Base-by-base conservation (phyloP, 1,139 yeast species). In the Candida tetrigidarum region DNA sequence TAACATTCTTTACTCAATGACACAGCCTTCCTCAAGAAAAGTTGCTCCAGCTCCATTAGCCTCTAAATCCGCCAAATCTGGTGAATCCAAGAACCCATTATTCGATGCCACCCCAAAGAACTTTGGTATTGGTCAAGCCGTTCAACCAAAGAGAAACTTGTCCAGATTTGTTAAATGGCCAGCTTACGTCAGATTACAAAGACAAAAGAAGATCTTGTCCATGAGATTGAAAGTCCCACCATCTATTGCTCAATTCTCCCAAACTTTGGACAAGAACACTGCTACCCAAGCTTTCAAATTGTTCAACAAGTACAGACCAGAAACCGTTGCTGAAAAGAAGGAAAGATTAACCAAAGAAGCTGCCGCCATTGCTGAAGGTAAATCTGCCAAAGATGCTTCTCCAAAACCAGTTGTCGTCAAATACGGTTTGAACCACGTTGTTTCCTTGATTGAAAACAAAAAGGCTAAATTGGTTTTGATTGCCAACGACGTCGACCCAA, bases 221-320 rank as follows among this genome's bases (percentile, higher is more conserved):
- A 74, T 91, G 75, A 91, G 99, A 85, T 84, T 92, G 71, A 92
- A 92, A 86, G 98, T 92, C 68, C 99, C 99, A 60, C 99, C 99
- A 67, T 87, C 98, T 58, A 85, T 92, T 69, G 82, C 98, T 59
- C 98, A 93, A 80, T 93, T 92, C 85, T 89, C 89, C 69, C 80
- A 86, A 76, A 86, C 93, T 64, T 83, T 93, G 74, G 98, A 92
- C 84, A 92, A 92, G 86, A 92, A 92, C 89, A 86, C 97, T 62
- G 97, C 98, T 67, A 80, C 97, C 63, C 96, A 89, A 80, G 82
- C 96, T 61, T 87, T 92, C 84, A 91, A 92, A 82, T 86, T 92
- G 67, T 84, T 92, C 80, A 90, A 90, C 95, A 92, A 91, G 81
- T 92, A 92, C 88, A 86, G 96, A 80, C 98, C 98, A 70, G 98